phyloP scores from a whole-genome alignment of 352 stramenopile genomes.

The Phytophthora boehmeriae region DNA sequence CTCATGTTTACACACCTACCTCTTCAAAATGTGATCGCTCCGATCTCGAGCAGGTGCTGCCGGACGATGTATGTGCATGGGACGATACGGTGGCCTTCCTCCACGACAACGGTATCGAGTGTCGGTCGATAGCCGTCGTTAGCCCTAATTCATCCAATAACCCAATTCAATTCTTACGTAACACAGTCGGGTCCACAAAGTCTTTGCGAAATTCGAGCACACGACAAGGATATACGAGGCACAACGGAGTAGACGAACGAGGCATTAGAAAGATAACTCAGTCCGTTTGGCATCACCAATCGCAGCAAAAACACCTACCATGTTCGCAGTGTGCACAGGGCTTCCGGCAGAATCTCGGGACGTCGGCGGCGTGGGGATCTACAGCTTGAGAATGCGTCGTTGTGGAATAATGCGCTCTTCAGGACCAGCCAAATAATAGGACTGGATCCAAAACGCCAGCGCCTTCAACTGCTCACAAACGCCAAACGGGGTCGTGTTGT shows the following conservation, averaged over 20 bases:
- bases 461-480: slow-evolving; percentile 83
- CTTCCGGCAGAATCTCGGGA: slow-evolving; percentile 69
- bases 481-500: slow-evolving; percentile 67
- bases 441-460: slow-evolving; percentile 88
- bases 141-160: no score
- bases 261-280: neutral
- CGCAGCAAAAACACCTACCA: slow-evolving; percentile 1
- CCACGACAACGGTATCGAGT: no score
- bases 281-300: slow-evolving; percentile 16
- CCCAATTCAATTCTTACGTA: no score
- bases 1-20: no score
- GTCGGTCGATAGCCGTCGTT: no score
- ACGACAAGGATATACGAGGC: slow-evolving; percentile 47
- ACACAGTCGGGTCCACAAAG: no score
- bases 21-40: no score
- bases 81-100: no score
- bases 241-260: slow-evolving; percentile 16
- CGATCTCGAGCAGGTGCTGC: no score
- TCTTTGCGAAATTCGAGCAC: slow-evolving; percentile 72
- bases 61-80: no score
- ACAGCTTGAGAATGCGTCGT: slow-evolving; percentile 70
- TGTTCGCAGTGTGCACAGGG: slow-evolving; percentile 57
- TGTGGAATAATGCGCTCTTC: slow-evolving; percentile 74
- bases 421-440: slow-evolving; percentile 75
- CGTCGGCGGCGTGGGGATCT: slow-evolving; percentile 63